Evolutionary conservation across 2,329 filamentous ascomycete species (phyloP).

Genomic region (Colletotrichum sp.): DNA sequence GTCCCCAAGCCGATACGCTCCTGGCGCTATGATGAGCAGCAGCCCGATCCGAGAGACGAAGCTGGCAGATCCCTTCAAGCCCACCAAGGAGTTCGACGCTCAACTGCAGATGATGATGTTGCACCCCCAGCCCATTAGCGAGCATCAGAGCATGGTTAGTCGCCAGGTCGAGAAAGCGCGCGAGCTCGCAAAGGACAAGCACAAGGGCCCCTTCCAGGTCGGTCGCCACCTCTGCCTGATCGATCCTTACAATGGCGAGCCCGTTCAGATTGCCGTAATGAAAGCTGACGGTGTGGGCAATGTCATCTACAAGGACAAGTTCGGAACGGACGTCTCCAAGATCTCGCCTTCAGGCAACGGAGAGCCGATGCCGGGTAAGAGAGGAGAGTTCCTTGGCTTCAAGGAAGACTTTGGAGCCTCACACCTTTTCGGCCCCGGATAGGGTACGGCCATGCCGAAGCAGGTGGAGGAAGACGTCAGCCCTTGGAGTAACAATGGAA

Average conservation of each 20-base stretch:
- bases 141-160: background rate
- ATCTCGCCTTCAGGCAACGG: background rate
- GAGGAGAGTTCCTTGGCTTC: slow-evolving; percentile 11
- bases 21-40: background rate
- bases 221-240: background rate
- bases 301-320: background rate
- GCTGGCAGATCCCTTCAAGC: background rate
- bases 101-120: background rate
- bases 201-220: background rate
- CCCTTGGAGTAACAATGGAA: background rate
- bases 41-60: background rate
- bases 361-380: background rate
- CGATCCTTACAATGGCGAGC: background rate
- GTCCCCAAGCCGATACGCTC: background rate
- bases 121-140: background rate
- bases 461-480: background rate
- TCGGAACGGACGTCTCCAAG: background rate
- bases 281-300: background rate
- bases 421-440: background rate
- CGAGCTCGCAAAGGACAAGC: background rate
- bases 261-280: background rate
- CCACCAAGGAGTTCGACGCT: background rate
- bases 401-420: background rate
- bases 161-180: background rate
- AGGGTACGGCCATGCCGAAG: background rate